Evolutionary conservation across 2,329 filamentous ascomycete genomes (phyloP).

Genomic region (Coccinonectria pachysandricola): DNA sequence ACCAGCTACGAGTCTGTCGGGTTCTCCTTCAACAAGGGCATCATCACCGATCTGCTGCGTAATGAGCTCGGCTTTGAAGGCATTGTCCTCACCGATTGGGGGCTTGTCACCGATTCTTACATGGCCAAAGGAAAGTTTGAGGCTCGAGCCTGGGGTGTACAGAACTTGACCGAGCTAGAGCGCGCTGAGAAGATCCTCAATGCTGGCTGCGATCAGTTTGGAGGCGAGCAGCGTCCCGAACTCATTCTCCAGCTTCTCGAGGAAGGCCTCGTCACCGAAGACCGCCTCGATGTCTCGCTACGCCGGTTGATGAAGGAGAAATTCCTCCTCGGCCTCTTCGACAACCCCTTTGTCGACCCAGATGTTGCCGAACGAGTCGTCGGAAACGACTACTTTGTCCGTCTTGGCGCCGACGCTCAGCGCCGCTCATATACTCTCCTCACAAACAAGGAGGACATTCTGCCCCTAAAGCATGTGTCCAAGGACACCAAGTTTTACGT

Average conservation of each 20-base stretch:
- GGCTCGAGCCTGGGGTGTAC: constrained; percentile 40
- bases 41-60: constrained; percentile 39
- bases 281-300: constrained; percentile 35
- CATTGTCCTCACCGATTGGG: constrained; percentile 43
- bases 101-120: constrained; percentile 34
- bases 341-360: constrained; percentile 38
- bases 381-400: constrained; percentile 29
- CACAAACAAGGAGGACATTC: constrained; percentile 12
- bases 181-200: constrained; percentile 33
- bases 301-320: constrained; percentile 38
- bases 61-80: constrained; percentile 38
- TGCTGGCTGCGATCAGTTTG: constrained; percentile 42
- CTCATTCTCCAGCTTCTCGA: constrained; percentile 33
- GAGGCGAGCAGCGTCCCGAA: constrained; percentile 38
- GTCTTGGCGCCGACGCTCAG: constrained; percentile 6
- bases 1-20: constrained; percentile 36
- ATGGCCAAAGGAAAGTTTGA: constrained; percentile 35
- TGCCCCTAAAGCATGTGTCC: constrained; percentile 10
- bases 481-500: constrained; percentile 13
- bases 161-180: constrained; percentile 32
- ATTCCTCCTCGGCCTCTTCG: constrained; percentile 41
- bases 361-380: constrained; percentile 29
- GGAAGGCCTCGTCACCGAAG: constrained; percentile 29
- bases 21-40: constrained; percentile 40
- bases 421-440: constrained; percentile 13